A percentile compares a stretch with the other conserved stretches of the same genome.
phyloP scores from a whole-genome alignment of 1,284 basidiomycete genomes.

The Tremellales sp. region DNA sequence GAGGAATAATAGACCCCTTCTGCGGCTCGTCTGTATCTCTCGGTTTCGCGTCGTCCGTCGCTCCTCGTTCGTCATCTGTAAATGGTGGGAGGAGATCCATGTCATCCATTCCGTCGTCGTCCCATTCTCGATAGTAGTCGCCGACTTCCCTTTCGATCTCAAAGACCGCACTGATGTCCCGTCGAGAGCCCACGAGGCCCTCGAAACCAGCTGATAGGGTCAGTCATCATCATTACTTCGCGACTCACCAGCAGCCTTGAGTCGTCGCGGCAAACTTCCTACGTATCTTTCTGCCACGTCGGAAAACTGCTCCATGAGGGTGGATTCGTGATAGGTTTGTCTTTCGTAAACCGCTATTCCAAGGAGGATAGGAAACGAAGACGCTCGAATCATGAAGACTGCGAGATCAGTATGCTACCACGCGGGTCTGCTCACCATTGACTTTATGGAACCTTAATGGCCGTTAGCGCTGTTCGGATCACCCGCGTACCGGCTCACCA shows the following conservation, averaged over 20 bases:
- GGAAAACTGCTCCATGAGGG: slow-evolving; percentile 66
- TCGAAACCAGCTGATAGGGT: slow-evolving; percentile 67
- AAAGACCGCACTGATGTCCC: slow-evolving; percentile 76
- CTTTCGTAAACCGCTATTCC: slow-evolving; percentile 78
- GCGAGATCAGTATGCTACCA: slow-evolving; percentile 5
- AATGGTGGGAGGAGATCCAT: slow-evolving; percentile 19
- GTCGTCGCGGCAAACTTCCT: slow-evolving; percentile 64
- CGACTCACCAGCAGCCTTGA: slow-evolving; percentile 67
- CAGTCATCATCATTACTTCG: slow-evolving; percentile 9
- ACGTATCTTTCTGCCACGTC: slow-evolving; percentile 63
- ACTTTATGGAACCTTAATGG: slow-evolving; percentile 54
- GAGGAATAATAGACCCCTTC: background rate
- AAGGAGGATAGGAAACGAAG: slow-evolving; percentile 81
- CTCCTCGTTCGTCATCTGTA: slow-evolving; percentile 26
- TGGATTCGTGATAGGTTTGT: slow-evolving; percentile 61
- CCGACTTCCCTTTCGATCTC: slow-evolving; percentile 69
- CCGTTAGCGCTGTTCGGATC: background rate
- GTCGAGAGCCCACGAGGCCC: slow-evolving; percentile 62
- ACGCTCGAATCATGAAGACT: slow-evolving; percentile 56
- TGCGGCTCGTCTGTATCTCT: background rate
- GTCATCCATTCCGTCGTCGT: slow-evolving; percentile 51
- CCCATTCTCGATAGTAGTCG: slow-evolving; percentile 43
- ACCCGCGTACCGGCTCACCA: slow-evolving; percentile 47
- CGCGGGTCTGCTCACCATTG: slow-evolving; percentile 88
- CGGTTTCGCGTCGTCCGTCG: slow-evolving; percentile 5